Evolutionary conservation across 2,329 filamentous ascomycete species (phyloP), one percentile per base, ranked within the genome.

Genomic region (Aspergillaceae sp.): DNA sequence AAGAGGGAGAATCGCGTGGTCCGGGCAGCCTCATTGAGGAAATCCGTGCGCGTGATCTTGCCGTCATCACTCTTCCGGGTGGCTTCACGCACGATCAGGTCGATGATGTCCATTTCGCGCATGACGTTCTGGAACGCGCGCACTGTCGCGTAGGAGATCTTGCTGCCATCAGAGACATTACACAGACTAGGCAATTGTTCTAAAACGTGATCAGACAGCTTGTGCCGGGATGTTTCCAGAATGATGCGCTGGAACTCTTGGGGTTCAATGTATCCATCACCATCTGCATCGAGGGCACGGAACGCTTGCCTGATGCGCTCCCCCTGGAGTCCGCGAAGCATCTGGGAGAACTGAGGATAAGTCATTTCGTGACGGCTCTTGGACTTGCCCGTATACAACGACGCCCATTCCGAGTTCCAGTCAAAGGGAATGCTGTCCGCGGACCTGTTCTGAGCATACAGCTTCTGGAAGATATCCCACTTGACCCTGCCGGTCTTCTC

Each of bases 121-220:
- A 98, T 91, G 69, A 98, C 84, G 66, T 98, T 98, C 74, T 95
- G 90, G 74, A 98, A 98, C 34, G 92, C 92, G 55, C 92, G 83
- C 30, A 98, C 92, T 64, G 94, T 96, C 65, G 92, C 89, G 64
- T 98, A 98, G 5, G 90, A 96, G 57, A 98, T 92, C 72, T 94
- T 95, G 74, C 82, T 92, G 51, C 88, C 84, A 32, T 83, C 76
- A 5, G 87, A 88, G 66, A 97, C 94, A 71, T 96, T 96, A 79
- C 91, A 97, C 36, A 98, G 79, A 1, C 89, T 92, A 52, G 86
- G 83, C 41, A 98, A 79, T 69, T 97, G 91, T 56, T 90, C 83
- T 42, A 98, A 77, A 37, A 98, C 75, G 68, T 98, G 90, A 69
- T 98, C 92, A 0, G 91, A 97, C 51, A 98, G 82, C 79, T 98